These are phyloP conservation scores for Raphanus raphanistrum DNA, from an alignment of 345 rosid species.

Conservation along the genomic window DNA sequence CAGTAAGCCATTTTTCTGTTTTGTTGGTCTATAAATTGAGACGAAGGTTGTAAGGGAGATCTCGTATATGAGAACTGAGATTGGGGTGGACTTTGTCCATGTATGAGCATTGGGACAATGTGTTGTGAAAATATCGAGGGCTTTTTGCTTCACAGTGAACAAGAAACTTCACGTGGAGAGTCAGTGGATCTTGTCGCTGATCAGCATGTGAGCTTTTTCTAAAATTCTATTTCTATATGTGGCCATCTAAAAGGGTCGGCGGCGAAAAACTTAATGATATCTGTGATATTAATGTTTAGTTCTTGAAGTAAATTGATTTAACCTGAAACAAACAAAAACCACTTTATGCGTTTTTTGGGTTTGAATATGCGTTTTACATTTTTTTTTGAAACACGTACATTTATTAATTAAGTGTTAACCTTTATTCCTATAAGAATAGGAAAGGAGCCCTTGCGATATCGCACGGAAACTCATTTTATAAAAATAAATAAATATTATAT, in stretches of 20 bases:
- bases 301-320: not conserved
- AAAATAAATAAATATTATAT: no score
- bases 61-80: not conserved
- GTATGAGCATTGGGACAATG: conserved; percentile 17
- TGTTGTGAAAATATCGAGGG: conserved; percentile 13
- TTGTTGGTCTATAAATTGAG: not conserved
- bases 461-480: no score
- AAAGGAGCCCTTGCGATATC: no score
- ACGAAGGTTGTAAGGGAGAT: not conserved
- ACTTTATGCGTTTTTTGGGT: no score
- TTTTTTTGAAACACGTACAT: no score
- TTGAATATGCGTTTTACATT: no score
- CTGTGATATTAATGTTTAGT: not conserved
- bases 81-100: conserved; percentile 26
- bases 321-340: not conserved
- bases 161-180: conserved; percentile 35
- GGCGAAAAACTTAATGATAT: not conserved
- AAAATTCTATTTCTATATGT: conserved; percentile 8
- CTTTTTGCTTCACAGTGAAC: conserved; percentile 25
- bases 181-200: conserved; percentile 33
- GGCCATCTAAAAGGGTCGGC: conserved; percentile 8
- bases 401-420: no score
- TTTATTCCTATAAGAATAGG: no score
- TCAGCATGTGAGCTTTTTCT: conserved; percentile 20
- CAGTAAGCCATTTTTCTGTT: not conserved